Percentiles rank a stretch among this genome's conserved stretches.
Conservation (phyloP, 106 monocot species). For the Apostasia shenzhenica region DNA sequence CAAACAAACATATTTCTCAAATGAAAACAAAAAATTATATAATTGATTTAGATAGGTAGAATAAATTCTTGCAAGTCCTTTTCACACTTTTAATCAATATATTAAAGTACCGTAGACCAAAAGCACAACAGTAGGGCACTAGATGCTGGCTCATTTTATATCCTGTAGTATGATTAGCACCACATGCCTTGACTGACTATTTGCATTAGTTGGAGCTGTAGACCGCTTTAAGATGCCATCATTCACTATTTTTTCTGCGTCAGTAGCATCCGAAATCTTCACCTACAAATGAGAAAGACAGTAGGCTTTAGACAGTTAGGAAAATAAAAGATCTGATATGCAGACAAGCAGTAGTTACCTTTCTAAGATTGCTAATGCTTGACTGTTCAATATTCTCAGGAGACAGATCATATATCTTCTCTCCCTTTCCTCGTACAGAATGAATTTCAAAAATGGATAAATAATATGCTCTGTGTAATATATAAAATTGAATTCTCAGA, state of each 20-base stretch:
- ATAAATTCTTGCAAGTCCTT: too few species aligned
- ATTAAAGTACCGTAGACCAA: too few species aligned
- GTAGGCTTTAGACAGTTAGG: background rate
- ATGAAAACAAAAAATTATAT: too few species aligned
- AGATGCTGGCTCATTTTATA: background rate
- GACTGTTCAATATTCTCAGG: constrained; percentile 37
- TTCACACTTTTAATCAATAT: too few species aligned
- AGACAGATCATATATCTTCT: constrained; percentile 65
- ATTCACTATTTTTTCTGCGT: constrained; percentile 55
- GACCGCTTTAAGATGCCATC: constrained; percentile 58
- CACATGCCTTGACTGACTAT: constrained; percentile 71
- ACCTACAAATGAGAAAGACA: constrained; percentile 32
- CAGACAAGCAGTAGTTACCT: constrained; percentile 32
- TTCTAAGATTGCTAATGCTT: constrained; percentile 49
- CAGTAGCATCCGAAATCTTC: constrained; percentile 36
- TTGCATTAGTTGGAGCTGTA: constrained; percentile 78
- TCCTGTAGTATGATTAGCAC: background rate
- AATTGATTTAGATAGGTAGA: too few species aligned
- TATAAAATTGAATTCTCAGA: background rate
- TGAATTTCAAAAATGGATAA: constrained; percentile 87
- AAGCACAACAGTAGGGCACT: background rate
- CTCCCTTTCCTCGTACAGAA: constrained; percentile 71
- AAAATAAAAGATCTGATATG: background rate
- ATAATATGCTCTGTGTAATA: constrained; percentile 58
- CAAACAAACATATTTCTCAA: too few species aligned